Percentiles rank a stretch among this genome's conserved stretches.
Evolutionary conservation across 345 rosid species (phyloP).

Genomic region (Melastoma malabathricum): DNA sequence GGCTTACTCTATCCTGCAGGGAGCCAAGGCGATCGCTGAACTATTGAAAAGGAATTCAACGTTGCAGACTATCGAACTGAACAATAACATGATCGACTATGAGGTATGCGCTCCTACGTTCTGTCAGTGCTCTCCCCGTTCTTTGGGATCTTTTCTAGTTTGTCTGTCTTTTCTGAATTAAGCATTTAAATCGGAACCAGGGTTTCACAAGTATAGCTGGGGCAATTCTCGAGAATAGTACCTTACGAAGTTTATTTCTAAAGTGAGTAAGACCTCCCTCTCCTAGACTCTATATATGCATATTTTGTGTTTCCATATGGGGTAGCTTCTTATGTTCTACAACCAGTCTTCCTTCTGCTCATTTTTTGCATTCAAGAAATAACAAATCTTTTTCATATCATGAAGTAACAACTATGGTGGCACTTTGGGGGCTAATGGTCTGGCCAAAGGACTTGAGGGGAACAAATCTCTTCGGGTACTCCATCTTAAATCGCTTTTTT

Average conservation of each 20-base stretch:
- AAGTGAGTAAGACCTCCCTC: slow-evolving; percentile 42
- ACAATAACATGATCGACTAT: slow-evolving; percentile 94
- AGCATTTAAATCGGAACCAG: slow-evolving; percentile 47
- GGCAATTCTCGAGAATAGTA: slow-evolving; percentile 58
- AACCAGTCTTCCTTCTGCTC: slow-evolving; percentile 2
- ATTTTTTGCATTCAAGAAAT: slow-evolving; percentile 7
- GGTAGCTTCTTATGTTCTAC: slow-evolving; percentile 7
- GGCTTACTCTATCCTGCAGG: slow-evolving; percentile 34
- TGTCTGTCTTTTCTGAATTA: slow-evolving; percentile 6
- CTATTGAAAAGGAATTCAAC: slow-evolving; percentile 66
- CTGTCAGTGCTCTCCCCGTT: no score
- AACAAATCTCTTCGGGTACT: slow-evolving; percentile 74
- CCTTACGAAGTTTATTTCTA: slow-evolving; percentile 57
- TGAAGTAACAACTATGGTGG: slow-evolving; percentile 94
- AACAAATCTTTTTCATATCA: slow-evolving; percentile 8
- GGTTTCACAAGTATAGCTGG: slow-evolving; percentile 94
- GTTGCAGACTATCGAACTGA: slow-evolving; percentile 72
- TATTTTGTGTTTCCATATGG: neutral
- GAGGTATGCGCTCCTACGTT: slow-evolving; percentile 42
- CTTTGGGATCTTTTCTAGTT: slow-evolving; percentile 2
- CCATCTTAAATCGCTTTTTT: neutral
- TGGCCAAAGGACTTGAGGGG: slow-evolving; percentile 84
- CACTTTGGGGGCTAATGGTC: slow-evolving; percentile 87
- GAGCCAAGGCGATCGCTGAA: slow-evolving; percentile 86
- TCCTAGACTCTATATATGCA: slow-evolving; percentile 6